Conservation (phyloP, 2,329 filamentous ascomycete genomes). For the Sclerotiophoma versabilis region DNA sequence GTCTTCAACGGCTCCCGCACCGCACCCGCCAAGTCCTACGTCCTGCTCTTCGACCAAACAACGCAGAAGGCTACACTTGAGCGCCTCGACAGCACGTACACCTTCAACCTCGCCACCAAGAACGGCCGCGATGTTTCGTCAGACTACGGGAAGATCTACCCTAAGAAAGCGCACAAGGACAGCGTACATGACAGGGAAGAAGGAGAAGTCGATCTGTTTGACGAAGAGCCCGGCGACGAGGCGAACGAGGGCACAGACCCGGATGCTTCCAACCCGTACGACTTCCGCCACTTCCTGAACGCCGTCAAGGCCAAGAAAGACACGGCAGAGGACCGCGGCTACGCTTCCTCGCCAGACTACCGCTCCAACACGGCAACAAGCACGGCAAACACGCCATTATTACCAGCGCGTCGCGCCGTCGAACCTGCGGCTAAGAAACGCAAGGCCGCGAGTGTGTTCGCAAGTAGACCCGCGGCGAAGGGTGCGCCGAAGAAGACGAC, state of each 20-base stretch:
- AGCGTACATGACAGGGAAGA: slow-evolving; percentile 35
- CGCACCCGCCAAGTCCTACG: slow-evolving; percentile 46
- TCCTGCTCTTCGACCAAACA: slow-evolving; percentile 76
- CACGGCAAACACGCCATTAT: neutral
- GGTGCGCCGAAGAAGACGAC: slow-evolving; percentile 29
- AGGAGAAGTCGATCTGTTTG: slow-evolving; percentile 39
- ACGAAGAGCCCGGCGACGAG: slow-evolving; percentile 35
- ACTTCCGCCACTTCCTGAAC: slow-evolving; percentile 57
- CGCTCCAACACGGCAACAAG: neutral
- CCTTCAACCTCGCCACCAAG: slow-evolving; percentile 82
- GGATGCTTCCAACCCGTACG: slow-evolving; percentile 57
- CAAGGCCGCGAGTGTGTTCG: slow-evolving; percentile 28
- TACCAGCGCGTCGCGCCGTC: slow-evolving; percentile 2
- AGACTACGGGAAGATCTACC: slow-evolving; percentile 70
- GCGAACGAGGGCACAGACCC: slow-evolving; percentile 40
- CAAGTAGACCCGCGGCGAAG: slow-evolving; percentile 27
- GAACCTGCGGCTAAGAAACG: slow-evolving; percentile 33
- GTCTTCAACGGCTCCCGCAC: slow-evolving; percentile 51
- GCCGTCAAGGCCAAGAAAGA: slow-evolving; percentile 40
- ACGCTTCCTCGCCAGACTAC: slow-evolving; percentile 40
- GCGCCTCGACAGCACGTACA: slow-evolving; percentile 79
- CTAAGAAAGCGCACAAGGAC: slow-evolving; percentile 33
- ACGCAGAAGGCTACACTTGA: slow-evolving; percentile 83
- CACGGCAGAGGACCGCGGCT: slow-evolving; percentile 41
- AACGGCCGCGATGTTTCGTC: slow-evolving; percentile 69